phyloP scores from a whole-genome alignment of 2,329 filamentous ascomycete genomes.

The Colletotrichum horii region DNA sequence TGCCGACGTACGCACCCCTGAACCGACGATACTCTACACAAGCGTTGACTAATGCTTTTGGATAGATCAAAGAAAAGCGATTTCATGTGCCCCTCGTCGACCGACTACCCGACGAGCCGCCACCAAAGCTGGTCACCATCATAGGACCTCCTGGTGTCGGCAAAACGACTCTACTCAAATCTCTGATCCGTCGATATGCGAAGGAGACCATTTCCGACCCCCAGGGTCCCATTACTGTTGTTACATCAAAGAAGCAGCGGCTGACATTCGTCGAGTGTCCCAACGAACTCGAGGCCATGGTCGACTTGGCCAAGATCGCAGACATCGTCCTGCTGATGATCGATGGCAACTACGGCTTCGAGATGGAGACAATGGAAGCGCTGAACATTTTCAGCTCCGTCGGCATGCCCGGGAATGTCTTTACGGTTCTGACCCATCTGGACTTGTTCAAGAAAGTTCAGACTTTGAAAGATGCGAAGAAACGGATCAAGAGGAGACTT shows the following conservation, averaged over 20 bases:
- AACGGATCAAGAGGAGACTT: slow-evolving; percentile 91
- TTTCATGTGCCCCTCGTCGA: slow-evolving; percentile 97
- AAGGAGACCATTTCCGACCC: slow-evolving; percentile 94
- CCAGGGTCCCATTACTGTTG: slow-evolving; percentile 90
- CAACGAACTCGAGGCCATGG: slow-evolving; percentile 95
- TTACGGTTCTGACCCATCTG: slow-evolving; percentile 94
- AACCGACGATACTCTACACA: not conserved
- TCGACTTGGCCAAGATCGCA: slow-evolving; percentile 95
- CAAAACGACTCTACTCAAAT: slow-evolving; percentile 96
- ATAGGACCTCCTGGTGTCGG: slow-evolving; percentile 95
- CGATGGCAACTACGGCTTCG: slow-evolving; percentile 97
- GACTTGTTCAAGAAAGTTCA: slow-evolving; percentile 96
- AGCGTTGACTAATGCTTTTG: not conserved
- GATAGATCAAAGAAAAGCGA: slow-evolving; percentile 88
- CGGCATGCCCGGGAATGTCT: slow-evolving; percentile 98
- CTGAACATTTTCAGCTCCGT: slow-evolving; percentile 91
- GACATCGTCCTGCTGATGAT: slow-evolving; percentile 98
- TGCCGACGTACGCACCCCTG: slow-evolving; percentile 61
- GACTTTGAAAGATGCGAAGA: slow-evolving; percentile 91
- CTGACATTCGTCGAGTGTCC: slow-evolving; percentile 97
- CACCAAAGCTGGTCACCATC: slow-evolving; percentile 89
- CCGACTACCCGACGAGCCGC: slow-evolving; percentile 92
- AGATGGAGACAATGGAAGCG: slow-evolving; percentile 99
- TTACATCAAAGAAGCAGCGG: slow-evolving; percentile 93
- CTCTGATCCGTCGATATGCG: slow-evolving; percentile 89